Conservation (phyloP, 2,329 filamentous ascomycete species). For the Cercospora nicotianae region DNA sequence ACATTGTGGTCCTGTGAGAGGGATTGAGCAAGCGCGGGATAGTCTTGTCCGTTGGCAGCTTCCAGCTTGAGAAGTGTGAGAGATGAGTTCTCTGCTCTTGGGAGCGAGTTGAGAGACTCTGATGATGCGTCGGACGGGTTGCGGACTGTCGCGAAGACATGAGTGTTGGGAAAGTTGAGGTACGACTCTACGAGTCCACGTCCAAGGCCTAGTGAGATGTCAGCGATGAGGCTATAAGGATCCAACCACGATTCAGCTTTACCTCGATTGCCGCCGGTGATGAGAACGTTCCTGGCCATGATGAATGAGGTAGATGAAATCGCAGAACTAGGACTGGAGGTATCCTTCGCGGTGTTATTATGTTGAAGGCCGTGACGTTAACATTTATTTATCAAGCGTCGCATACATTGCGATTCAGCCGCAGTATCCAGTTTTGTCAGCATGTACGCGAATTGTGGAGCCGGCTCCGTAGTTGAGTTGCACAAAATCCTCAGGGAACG, state of each 20-base stretch:
- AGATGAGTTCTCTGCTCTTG: background rate
- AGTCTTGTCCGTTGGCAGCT: background rate
- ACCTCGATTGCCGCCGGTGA: conserved; percentile 10
- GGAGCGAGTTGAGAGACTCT: background rate
- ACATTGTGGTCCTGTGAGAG: conserved; percentile 5
- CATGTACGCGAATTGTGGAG: background rate
- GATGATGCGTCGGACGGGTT: conserved; percentile 8
- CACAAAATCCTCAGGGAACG: background rate
- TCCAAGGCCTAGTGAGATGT: conserved; percentile 12
- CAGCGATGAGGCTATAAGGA: background rate
- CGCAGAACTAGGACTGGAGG: background rate
- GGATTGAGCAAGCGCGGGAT: background rate
- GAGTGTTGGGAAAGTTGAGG: conserved; percentile 1
- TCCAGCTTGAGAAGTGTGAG: conserved; percentile 12
- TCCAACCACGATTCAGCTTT: background rate
- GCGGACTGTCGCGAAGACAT: conserved; percentile 16
- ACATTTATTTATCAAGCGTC: background rate
- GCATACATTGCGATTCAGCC: background rate
- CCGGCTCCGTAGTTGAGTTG: background rate
- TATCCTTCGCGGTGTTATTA: background rate
- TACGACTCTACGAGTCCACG: conserved; percentile 13
- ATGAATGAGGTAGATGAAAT: background rate
- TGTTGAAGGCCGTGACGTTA: background rate
- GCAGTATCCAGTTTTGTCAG: background rate
- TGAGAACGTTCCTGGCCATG: conserved; percentile 3